Evolutionary conservation across 352 stramenopile species (phyloP), one percentile per base, ranked within the genome.

Genomic region (Peronospora belbahrii): DNA sequence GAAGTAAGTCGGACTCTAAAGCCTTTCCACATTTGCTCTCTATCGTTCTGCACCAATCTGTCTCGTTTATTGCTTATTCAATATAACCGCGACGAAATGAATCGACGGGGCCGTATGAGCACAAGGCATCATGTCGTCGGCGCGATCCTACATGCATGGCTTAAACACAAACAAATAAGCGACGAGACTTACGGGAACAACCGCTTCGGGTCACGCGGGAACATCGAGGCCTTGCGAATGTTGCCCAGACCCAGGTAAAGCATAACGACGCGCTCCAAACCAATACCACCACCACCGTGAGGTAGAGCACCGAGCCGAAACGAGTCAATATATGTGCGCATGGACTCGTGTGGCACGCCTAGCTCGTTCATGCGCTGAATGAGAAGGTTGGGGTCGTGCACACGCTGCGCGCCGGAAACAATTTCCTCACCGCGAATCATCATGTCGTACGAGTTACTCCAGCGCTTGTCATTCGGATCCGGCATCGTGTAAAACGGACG

Each of bases 401-500:
- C 87, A 77, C 97, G 95, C 72, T 99, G 97, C 4, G 97, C 97
- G 34, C 97, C 97, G 6, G 94, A 98, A n/a, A 98, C 77, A 62
- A 99, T 99, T 78, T 99, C 97, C 77, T 99, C 95, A 15, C 96
- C 97, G 49, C 97, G 94, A 61, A 99, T 99, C 77, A 99, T 99
- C 51, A 99, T 95, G 73, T 99, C 97, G 63, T 98, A 99, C 67
- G 82, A 97, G 75, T 99, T 99, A 64, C 90, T 83, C 80, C 89
- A 85, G 51, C 70, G 69, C 66, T 83, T 73, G 80, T 99, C 88
- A 18, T 88, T 86, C 38, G 95, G 94, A 74, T 97, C 89, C 8
- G 96, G 96, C 97, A 99, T 99, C 39, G 96, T 99, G 83, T 99
- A 99, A 73, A 99, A 99, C 46, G 97, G 96, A 67, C 97, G 87